Evolutionary conservation across 1,139 yeast species (phyloP).

Genomic region (Meyerozyma elateridarum): DNA sequence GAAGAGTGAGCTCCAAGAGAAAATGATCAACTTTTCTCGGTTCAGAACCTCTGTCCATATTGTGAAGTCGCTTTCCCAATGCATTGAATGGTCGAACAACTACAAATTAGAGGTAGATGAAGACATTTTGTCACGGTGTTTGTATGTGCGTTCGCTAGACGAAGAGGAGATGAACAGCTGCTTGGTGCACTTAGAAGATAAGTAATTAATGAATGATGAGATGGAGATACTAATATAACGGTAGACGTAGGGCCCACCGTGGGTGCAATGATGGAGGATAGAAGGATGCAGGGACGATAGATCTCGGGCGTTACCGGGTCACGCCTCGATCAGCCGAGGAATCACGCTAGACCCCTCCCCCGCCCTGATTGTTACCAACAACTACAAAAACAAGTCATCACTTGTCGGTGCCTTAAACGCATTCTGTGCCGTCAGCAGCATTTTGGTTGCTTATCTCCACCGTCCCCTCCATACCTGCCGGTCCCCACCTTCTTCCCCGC

Average conservation of each 20-base stretch:
- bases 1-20: conserved; percentile 25
- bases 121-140: conserved; percentile 74
- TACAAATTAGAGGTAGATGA: conserved; percentile 45
- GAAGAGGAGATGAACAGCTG: conserved; percentile 67
- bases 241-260: no score
- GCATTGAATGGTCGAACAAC: conserved; percentile 78
- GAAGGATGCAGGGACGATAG: no score
- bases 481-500: background rate
- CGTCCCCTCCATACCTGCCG: background rate
- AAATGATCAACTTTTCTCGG: conserved; percentile 69
- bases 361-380: no score
- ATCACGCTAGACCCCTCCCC: no score
- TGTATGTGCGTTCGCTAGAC: conserved; percentile 72
- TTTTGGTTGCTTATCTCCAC: no score
- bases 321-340: no score
- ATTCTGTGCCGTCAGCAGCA: no score
- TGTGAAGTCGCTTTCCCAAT: conserved; percentile 73
- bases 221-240: no score
- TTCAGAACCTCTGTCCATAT: conserved; percentile 74
- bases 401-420: no score
- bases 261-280: no score
- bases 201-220: conserved; percentile 1
- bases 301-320: no score
- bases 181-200: conserved; percentile 12
- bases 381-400: no score